phyloP scores from a whole-genome alignment of 1,284 basidiomycete genomes.

The Moesziomyces parantarcticus region DNA sequence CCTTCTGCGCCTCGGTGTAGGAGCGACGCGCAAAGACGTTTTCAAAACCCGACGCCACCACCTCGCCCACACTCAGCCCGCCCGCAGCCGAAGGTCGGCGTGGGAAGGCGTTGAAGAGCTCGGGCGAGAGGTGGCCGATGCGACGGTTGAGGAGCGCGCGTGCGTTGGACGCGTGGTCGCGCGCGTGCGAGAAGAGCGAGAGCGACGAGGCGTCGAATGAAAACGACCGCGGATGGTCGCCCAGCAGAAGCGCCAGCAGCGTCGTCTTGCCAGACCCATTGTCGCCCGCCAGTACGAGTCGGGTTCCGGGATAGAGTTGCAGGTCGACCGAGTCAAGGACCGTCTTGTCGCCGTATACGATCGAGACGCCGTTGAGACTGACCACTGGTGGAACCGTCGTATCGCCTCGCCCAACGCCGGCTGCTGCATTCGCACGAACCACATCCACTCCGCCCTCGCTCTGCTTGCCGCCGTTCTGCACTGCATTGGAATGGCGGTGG shows the following conservation, averaged over 20 bases:
- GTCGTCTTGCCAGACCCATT: conserved; percentile 88
- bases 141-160: conserved; percentile 44
- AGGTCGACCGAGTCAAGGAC: conserved; percentile 69
- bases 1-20: conserved; percentile 23
- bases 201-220: conserved; percentile 69
- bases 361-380: conserved; percentile 76
- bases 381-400: conserved; percentile 71
- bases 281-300: conserved; percentile 68
- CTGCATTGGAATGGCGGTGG: conserved; percentile 1
- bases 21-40: conserved; percentile 53
- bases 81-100: conserved; percentile 44
- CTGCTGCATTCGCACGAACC: conserved; percentile 11
- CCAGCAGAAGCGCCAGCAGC: conserved; percentile 87
- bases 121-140: conserved; percentile 83
- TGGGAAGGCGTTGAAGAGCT: conserved; percentile 90
- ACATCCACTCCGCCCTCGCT: conserved; percentile 22
- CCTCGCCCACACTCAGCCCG: conserved; percentile 58
- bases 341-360: conserved; percentile 77
- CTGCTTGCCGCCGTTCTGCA: neutral
- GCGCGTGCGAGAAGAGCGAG: conserved; percentile 50
- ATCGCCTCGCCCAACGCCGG: conserved; percentile 30
- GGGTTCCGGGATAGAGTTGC: conserved; percentile 36
- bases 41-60: conserved; percentile 59
- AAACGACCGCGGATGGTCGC: conserved; percentile 94
- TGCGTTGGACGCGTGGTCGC: conserved; percentile 59